A percentile compares a stretch with the other conserved stretches of the same genome.
Evolutionary conservation across 495 filamentous ascomycete species (phyloP).

Genomic region (Chaetomium cochliodes): DNA sequence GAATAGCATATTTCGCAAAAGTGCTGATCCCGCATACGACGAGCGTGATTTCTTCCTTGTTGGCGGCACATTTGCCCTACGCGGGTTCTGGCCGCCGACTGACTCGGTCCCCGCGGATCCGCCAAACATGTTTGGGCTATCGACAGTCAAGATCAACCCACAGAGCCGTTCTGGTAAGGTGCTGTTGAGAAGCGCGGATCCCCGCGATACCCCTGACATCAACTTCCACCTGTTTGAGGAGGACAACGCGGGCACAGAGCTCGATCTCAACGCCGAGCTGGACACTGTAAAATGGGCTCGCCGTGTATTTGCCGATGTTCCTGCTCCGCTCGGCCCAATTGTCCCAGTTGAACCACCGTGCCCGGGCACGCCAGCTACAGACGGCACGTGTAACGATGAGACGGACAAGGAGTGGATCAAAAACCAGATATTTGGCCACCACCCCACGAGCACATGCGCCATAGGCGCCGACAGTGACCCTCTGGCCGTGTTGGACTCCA

Average conservation of each 20-base stretch:
- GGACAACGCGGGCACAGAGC: constrained; percentile 18
- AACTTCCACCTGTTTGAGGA: constrained; percentile 49
- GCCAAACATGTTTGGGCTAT: constrained; percentile 21
- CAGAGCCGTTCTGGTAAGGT: constrained; percentile 46
- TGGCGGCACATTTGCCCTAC: constrained; percentile 31
- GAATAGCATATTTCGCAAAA: constrained; percentile 26
- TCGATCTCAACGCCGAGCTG: constrained; percentile 49
- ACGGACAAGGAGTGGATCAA: constrained; percentile 34
- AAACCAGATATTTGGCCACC: constrained; percentile 42
- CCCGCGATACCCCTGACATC: constrained; percentile 45
- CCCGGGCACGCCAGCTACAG: constrained; percentile 47
- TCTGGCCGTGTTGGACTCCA: constrained; percentile 41
- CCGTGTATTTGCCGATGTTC: constrained; percentile 26
- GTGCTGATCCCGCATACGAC: constrained; percentile 9
- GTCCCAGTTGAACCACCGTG: constrained; percentile 46
- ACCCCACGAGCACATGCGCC: constrained; percentile 37
- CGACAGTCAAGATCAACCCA: constrained; percentile 32
- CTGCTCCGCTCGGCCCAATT: constrained; percentile 40
- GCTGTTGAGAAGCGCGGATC: constrained; percentile 42
- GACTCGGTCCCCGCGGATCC: constrained; percentile 19
- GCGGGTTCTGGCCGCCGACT: constrained; percentile 37
- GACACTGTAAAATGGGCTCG: constrained; percentile 58
- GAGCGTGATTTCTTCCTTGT: constrained; percentile 38
- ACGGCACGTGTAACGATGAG: constrained; percentile 25
- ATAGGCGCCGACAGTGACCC: constrained; percentile 42